Evolutionary conservation across 2,329 filamentous ascomycete species (phyloP).

Genomic region (Zarea fungicola): DNA sequence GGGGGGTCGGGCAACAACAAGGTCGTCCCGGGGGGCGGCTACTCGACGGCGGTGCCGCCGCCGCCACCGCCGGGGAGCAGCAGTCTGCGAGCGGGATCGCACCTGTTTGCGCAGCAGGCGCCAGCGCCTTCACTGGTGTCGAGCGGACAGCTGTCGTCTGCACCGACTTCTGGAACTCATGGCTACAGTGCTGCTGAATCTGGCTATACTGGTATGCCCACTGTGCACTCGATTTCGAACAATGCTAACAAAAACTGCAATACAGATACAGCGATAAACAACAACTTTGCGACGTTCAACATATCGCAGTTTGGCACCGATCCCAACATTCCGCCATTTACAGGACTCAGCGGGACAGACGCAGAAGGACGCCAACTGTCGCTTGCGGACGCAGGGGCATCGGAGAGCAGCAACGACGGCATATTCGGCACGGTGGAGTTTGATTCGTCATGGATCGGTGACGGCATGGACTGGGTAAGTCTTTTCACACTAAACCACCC

Average conservation of each 20-base stretch:
- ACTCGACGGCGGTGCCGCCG: neutral
- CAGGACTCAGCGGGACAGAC: neutral
- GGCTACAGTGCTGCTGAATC: neutral
- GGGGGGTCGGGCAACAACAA: neutral
- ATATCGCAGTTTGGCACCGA: constrained; percentile 6
- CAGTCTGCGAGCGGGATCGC: neutral
- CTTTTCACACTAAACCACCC: no score
- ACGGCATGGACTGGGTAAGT: constrained; percentile 36
- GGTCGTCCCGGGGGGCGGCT: neutral
- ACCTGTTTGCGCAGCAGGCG: neutral
- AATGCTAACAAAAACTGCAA: neutral
- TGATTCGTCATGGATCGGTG: constrained; percentile 32
- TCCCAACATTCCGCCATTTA: constrained; percentile 1
- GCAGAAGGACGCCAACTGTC: neutral
- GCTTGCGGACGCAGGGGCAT: constrained; percentile 7
- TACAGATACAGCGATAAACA: neutral
- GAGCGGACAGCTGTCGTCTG: constrained; percentile 1
- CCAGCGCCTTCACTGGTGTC: constrained; percentile 3
- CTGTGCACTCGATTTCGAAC: no score
- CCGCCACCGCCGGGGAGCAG: constrained; percentile 5
- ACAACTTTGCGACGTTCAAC: neutral
- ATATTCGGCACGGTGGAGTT: constrained; percentile 22
- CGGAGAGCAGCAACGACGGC: constrained; percentile 20
- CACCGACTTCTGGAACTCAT: neutral
- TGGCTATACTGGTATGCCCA: neutral